Conservation (phyloP, 1,284 basidiomycete species). For the Fomitopsis schrenkii region DNA sequence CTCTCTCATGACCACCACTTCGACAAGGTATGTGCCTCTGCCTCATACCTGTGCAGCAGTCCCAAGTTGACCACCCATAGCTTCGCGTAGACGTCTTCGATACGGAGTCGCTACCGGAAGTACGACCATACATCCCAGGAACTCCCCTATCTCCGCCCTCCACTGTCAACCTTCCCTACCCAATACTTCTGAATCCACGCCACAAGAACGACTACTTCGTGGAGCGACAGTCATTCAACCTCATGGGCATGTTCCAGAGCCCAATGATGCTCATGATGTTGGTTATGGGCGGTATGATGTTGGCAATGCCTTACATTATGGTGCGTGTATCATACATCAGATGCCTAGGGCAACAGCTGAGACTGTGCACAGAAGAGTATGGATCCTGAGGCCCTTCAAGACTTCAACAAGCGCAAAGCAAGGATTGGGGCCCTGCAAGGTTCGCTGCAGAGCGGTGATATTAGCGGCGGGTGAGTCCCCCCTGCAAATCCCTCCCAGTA, state of each 20-base stretch:
- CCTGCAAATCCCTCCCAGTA: not conserved
- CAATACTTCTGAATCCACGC: conserved; percentile 52
- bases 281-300: conserved; percentile 63
- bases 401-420: conserved; percentile 66
- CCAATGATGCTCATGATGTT: conserved; percentile 89
- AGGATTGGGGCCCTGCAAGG: conserved; percentile 57
- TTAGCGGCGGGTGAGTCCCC: conserved; percentile 34
- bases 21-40: conserved; percentile 49
- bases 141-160: conserved; percentile 64
- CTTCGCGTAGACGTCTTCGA: conserved; percentile 61
- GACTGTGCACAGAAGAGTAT: conserved; percentile 57
- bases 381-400: conserved; percentile 73
- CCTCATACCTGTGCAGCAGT: not conserved
- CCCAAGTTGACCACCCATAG: conserved; percentile 28
- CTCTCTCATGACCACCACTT: conserved; percentile 61
- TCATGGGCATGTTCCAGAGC: conserved; percentile 76
- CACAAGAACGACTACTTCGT: conserved; percentile 63
- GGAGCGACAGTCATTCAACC: conserved; percentile 67
- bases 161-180: conserved; percentile 59
- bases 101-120: conserved; percentile 40
- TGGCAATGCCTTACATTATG: conserved; percentile 79
- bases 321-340: conserved; percentile 35
- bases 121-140: conserved; percentile 62
- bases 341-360: conserved; percentile 3
- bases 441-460: conserved; percentile 53